A percentile compares a stretch with the other conserved stretches of the same genome.
Conservation (phyloP, 2,329 filamentous ascomycete species). For the Neonectria ditissima region DNA sequence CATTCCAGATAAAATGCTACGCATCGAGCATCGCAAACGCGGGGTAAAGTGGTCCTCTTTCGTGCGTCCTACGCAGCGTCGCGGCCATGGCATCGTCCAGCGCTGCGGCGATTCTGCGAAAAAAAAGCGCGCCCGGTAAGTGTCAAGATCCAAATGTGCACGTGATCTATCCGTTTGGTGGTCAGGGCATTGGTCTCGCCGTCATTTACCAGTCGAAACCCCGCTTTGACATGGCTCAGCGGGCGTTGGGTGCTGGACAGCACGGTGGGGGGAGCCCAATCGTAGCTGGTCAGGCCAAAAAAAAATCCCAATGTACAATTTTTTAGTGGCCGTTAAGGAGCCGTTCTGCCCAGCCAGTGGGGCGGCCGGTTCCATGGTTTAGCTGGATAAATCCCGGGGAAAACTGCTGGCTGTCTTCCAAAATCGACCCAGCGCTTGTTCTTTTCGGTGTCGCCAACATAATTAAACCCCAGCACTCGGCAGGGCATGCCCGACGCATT, state of each 20-base stretch:
- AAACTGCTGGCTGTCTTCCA: constrained; percentile 6
- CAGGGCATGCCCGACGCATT: neutral
- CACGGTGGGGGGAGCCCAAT: neutral
- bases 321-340: constrained; percentile 7
- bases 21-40: neutral
- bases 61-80: neutral
- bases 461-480: neutral
- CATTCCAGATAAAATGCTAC: neutral
- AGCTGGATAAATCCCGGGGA: neutral
- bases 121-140: neutral
- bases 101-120: constrained; percentile 5
- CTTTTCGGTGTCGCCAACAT: constrained; percentile 4
- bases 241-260: constrained; percentile 2
- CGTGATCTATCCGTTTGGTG: neutral
- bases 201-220: constrained; percentile 5
- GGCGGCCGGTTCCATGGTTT: neutral
- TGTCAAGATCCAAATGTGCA: neutral
- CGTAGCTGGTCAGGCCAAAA: neutral
- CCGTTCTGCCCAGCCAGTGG: constrained; percentile 10
- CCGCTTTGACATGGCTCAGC: constrained; percentile 4
- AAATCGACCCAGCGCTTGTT: constrained; percentile 9
- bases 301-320: no score
- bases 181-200: neutral
- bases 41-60: neutral
- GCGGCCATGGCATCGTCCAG: neutral